Percentiles rank a stretch among this genome's conserved stretches.
Conservation (phyloP, 192 early-diverging fungal species). For the Coemansia sp. region DNA sequence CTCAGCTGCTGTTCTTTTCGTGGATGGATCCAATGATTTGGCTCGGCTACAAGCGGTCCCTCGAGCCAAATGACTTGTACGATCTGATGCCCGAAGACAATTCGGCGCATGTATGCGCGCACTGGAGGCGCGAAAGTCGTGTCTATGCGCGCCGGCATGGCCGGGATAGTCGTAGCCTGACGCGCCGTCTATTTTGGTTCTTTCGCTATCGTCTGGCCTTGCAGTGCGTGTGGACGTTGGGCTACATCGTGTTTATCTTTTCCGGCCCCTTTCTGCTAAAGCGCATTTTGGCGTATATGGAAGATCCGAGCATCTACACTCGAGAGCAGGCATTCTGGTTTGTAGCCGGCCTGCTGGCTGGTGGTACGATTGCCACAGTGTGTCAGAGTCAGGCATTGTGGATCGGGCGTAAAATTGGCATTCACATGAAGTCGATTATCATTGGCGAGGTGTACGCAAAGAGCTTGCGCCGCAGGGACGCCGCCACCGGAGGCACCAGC, state of each 20-base stretch:
- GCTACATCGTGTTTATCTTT: conserved; percentile 53
- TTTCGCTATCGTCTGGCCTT: conserved; percentile 53
- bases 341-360: conserved; percentile 63
- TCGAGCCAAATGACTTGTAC: conserved; percentile 67
- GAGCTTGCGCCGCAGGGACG: conserved; percentile 60
- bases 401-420: conserved; percentile 68
- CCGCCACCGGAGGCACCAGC: conserved; percentile 21
- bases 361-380: conserved; percentile 47
- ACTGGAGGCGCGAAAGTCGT: conserved; percentile 31
- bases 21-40: conserved; percentile 66
- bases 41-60: conserved; percentile 65
- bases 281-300: conserved; percentile 62
- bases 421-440: conserved; percentile 65
- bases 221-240: conserved; percentile 56
- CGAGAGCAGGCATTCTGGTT: conserved; percentile 61
- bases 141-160: conserved; percentile 35
- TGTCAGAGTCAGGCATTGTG: conserved; percentile 67
- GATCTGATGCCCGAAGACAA: conserved; percentile 50
- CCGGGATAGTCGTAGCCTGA: conserved; percentile 36
- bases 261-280: conserved; percentile 61
- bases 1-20: conserved; percentile 62
- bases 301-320: conserved; percentile 55
- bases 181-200: conserved; percentile 43
- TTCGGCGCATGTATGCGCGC: conserved; percentile 33
- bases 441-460: conserved; percentile 74